phyloP scores from a whole-genome alignment of 768 basidiomycete genomes.

The Crassisporium funariophilum region DNA sequence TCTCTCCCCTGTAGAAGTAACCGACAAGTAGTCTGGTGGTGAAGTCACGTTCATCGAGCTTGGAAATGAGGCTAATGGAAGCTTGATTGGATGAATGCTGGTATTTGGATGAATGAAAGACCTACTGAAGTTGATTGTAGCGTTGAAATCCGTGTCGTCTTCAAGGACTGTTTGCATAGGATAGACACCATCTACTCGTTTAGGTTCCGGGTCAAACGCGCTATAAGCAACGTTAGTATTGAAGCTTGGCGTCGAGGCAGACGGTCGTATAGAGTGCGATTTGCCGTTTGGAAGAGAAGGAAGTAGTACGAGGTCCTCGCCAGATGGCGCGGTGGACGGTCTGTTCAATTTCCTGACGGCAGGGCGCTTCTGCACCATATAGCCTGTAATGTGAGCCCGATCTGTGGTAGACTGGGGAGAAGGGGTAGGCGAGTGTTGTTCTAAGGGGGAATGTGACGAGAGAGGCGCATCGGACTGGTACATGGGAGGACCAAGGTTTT shows the following conservation, averaged over 20 bases:
- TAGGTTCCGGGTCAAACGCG: background rate
- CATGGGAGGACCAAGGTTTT: slow-evolving; percentile 9
- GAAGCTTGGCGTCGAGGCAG: too few relatives aligned
- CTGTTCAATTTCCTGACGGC: slow-evolving; percentile 27
- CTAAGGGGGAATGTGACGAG: background rate
- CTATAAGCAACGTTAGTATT: too few relatives aligned
- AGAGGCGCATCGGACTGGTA: slow-evolving; percentile 11
- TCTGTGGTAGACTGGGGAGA: slow-evolving; percentile 4
- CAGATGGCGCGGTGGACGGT: slow-evolving; percentile 43
- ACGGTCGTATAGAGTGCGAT: background rate
- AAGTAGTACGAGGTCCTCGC: slow-evolving; percentile 42
- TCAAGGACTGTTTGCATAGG: slow-evolving; percentile 28
- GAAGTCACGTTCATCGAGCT: too few relatives aligned
- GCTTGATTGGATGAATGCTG: slow-evolving; percentile 4
- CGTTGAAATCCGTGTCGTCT: slow-evolving; percentile 20
- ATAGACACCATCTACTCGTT: slow-evolving; percentile 5
- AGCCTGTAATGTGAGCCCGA: slow-evolving; percentile 14
- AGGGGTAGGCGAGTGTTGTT: background rate
- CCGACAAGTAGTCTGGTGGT: background rate
- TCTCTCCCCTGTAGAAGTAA: slow-evolving; percentile 10
- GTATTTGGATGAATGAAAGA: background rate
- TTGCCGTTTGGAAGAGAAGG: slow-evolving; percentile 37
- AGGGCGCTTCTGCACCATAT: slow-evolving; percentile 19
- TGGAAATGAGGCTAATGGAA: background rate
- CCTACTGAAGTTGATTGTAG: slow-evolving; percentile 3